Conservation (phyloP, 495 filamentous ascomycete genomes). For the Hyaloscypha hepaticicola region DNA sequence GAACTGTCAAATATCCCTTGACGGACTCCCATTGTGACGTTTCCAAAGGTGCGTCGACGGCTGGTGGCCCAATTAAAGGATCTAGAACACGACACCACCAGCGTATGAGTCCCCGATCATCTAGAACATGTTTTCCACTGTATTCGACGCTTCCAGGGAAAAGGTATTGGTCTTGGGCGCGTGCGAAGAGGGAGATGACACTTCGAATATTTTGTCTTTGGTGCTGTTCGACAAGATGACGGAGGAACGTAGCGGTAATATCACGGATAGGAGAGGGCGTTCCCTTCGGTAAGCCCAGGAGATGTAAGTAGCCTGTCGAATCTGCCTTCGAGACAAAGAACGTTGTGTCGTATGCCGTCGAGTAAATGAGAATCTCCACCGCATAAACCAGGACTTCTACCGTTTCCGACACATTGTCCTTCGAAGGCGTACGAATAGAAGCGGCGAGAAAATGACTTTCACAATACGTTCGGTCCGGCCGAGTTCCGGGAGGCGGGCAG, state of each 20-base stretch:
- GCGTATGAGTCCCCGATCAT: slow-evolving; percentile 81
- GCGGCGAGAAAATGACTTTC: slow-evolving; percentile 84
- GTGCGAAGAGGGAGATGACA: slow-evolving; percentile 87
- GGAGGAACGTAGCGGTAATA: slow-evolving; percentile 72
- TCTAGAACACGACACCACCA: slow-evolving; percentile 95
- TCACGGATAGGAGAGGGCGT: slow-evolving; percentile 70
- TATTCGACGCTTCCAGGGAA: slow-evolving; percentile 92
- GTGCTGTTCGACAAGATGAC: slow-evolving; percentile 65
- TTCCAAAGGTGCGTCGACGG: neutral
- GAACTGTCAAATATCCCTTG: slow-evolving; percentile 81
- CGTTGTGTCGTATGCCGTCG: slow-evolving; percentile 74
- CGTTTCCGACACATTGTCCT: slow-evolving; percentile 30
- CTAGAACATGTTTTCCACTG: slow-evolving; percentile 82
- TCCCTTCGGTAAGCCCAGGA: slow-evolving; percentile 56
- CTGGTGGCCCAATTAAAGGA: slow-evolving; percentile 55
- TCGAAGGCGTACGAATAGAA: slow-evolving; percentile 46
- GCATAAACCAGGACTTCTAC: slow-evolving; percentile 60
- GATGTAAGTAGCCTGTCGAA: slow-evolving; percentile 82
- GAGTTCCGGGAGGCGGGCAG: slow-evolving; percentile 68
- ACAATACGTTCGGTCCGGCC: slow-evolving; percentile 73
- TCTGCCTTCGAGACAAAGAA: slow-evolving; percentile 97
- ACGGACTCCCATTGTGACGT: slow-evolving; percentile 38
- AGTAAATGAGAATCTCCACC: slow-evolving; percentile 65
- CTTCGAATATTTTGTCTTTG: slow-evolving; percentile 66
- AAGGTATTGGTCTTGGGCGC: slow-evolving; percentile 90